Conservation (phyloP, 2,329 filamentous ascomycete genomes). For the Helicocarpus griseus region DNA sequence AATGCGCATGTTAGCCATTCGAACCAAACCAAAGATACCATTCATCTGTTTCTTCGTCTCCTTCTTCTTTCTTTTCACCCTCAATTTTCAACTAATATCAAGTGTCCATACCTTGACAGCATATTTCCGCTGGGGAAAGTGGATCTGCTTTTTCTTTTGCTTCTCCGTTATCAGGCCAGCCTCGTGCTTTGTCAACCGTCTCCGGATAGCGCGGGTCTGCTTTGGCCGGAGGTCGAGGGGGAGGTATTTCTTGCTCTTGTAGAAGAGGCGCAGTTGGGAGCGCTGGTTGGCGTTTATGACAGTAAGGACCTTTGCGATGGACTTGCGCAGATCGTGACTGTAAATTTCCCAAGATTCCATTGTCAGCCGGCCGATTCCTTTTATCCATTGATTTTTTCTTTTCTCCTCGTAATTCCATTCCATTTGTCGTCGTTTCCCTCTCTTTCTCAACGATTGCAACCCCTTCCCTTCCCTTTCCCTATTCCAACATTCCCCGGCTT, state of each 20-base stretch:
- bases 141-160: conserved; percentile 88
- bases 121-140: conserved; percentile 98
- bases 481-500: conserved; percentile 6
- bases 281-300: conserved; percentile 99
- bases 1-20: not conserved
- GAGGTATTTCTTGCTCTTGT: conserved; percentile 99
- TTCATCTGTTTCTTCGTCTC: too few relatives aligned
- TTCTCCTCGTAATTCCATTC: conserved; percentile 10
- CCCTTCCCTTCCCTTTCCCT: conserved; percentile 4
- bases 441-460: conserved; percentile 8
- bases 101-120: conserved; percentile 78
- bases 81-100: not conserved
- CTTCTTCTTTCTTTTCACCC: too few relatives aligned
- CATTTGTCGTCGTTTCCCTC: too few relatives aligned
- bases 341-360: conserved; percentile 17
- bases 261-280: conserved; percentile 95
- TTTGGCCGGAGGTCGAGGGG: conserved; percentile 97
- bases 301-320: conserved; percentile 96
- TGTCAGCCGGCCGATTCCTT: too few relatives aligned
- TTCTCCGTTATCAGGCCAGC: conserved; percentile 76
- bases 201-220: conserved; percentile 95
- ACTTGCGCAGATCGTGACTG: conserved; percentile 98
- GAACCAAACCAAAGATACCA: not conserved
- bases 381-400: too few relatives aligned
- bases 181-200: conserved; percentile 88